These are phyloP conservation scores for Phytophthora megakarya DNA, from an alignment of 352 stramenopile genomes.

Conservation along the genomic window DNA sequence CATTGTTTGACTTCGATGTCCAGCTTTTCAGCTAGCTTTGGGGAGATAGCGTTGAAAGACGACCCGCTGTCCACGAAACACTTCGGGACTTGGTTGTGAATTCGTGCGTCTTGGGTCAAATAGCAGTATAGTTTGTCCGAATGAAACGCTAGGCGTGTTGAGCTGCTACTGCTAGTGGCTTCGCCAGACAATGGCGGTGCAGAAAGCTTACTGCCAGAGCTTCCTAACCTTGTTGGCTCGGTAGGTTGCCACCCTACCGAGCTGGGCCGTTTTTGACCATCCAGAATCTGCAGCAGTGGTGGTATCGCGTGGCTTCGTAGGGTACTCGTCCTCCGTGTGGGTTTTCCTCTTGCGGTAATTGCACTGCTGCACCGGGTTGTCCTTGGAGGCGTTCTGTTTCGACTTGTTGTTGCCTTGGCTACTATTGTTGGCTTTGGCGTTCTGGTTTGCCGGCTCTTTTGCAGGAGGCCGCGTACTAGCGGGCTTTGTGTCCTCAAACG, in stretches of 20 bases:
- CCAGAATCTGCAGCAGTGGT: no score
- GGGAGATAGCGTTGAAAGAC: conserved; percentile 8
- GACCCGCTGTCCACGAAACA: conserved; percentile 14
- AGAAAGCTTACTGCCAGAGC: conserved; percentile 6
- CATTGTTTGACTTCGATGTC: background rate
- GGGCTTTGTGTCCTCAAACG: conserved; percentile 13
- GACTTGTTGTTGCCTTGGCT: background rate
- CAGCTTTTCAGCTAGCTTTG: background rate
- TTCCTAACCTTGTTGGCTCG: background rate
- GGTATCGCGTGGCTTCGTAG: no score
- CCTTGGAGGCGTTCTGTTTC: no score
- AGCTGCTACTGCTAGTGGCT: background rate
- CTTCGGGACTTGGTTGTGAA: background rate
- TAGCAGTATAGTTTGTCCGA: conserved; percentile 18
- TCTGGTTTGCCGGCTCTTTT: conserved; percentile 14
- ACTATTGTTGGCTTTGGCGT: conserved; percentile 4
- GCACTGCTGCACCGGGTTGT: no score
- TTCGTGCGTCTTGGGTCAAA: background rate
- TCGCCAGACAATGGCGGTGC: background rate
- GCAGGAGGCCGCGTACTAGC: background rate
- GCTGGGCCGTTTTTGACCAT: conserved; percentile 16
- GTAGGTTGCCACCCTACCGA: conserved; percentile 22
- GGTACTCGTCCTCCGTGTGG: conserved; percentile 19
- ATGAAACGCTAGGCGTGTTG: conserved; percentile 4
- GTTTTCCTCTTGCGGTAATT: conserved; percentile 15